Evolutionary conservation across 139 green algal genomes (phyloP).

Genomic region (Helicosporidium sp.): DNA sequence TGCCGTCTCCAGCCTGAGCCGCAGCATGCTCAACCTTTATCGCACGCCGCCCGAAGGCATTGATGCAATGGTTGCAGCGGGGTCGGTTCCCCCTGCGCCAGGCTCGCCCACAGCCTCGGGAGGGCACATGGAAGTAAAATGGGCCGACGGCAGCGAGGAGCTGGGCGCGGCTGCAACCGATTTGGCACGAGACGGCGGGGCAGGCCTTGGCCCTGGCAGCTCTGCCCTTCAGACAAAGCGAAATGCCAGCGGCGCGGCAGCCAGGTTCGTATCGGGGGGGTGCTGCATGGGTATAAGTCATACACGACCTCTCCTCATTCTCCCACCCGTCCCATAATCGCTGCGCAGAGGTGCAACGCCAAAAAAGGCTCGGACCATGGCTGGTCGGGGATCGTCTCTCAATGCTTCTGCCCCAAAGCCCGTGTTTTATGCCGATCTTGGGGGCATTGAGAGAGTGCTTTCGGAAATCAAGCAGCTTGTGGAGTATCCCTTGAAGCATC

Average conservation of each 20-base stretch:
- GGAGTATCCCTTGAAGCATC: constrained; percentile 71
- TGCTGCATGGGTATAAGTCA: background rate
- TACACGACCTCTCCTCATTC: too few species aligned
- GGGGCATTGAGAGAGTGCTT: constrained; percentile 62
- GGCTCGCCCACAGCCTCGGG: constrained; percentile 19
- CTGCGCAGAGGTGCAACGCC: constrained; percentile 1
- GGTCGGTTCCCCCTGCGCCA: constrained; percentile 28
- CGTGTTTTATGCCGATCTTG: constrained; percentile 58
- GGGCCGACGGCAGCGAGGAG: too few species aligned
- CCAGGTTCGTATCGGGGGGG: too few species aligned
- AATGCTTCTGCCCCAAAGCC: constrained; percentile 10
- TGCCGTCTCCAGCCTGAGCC: constrained; percentile 33
- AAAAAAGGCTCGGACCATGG: constrained; percentile 10
- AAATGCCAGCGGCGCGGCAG: too few species aligned
- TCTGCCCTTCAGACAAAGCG: background rate
- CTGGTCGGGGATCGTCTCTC: background rate
- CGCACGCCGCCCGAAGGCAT: constrained; percentile 5
- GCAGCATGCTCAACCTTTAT: constrained; percentile 36
- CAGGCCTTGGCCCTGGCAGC: background rate
- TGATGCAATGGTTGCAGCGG: constrained; percentile 16
- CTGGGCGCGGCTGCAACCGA: constrained; percentile 1
- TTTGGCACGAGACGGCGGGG: constrained; percentile 6
- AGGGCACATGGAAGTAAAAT: too few species aligned
- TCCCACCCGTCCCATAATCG: background rate
- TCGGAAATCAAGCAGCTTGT: constrained; percentile 63